Conservation (phyloP, 2,329 filamentous ascomycete species). For the Sphaceloma murrayae region DNA sequence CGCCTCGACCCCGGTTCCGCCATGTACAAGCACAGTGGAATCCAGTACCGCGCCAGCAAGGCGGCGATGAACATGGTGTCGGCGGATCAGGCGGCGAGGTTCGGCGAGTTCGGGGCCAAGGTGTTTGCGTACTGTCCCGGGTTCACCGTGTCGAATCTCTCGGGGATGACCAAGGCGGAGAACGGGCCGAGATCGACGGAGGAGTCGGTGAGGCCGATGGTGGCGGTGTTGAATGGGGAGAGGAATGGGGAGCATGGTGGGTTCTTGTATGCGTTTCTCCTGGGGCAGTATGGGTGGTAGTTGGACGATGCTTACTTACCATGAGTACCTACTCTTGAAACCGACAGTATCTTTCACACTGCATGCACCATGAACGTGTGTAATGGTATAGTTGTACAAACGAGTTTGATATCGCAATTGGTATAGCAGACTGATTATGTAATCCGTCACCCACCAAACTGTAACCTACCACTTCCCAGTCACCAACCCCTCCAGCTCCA, state of each 20-base stretch:
- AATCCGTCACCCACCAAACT: no score
- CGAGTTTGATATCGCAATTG: no score
- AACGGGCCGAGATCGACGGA: conserved; percentile 30
- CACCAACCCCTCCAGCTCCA: no score
- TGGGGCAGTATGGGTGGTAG: conserved; percentile 28
- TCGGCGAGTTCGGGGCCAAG: conserved; percentile 26
- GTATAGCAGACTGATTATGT: no score
- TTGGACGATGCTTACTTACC: no score
- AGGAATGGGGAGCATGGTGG: conserved; percentile 28
- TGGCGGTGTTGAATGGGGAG: conserved; percentile 31
- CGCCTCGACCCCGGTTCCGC: conserved; percentile 24
- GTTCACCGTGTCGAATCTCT: conserved; percentile 31
- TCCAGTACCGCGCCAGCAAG: conserved; percentile 32
- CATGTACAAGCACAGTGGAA: conserved; percentile 25
- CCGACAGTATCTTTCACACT: no score
- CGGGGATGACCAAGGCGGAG: conserved; percentile 27
- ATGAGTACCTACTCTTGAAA: no score
- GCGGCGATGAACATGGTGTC: conserved; percentile 34
- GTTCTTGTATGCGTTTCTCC: conserved; percentile 29
- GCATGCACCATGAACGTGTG: no score
- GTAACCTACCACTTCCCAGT: no score
- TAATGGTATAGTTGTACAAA: no score
- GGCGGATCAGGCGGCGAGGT: conserved; percentile 25
- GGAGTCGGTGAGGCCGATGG: conserved; percentile 28
- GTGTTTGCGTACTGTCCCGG: conserved; percentile 34